These are phyloP conservation scores for Tetracentron sinense DNA, from an alignment of 164 flowering plant species.

Conservation along the genomic window DNA sequence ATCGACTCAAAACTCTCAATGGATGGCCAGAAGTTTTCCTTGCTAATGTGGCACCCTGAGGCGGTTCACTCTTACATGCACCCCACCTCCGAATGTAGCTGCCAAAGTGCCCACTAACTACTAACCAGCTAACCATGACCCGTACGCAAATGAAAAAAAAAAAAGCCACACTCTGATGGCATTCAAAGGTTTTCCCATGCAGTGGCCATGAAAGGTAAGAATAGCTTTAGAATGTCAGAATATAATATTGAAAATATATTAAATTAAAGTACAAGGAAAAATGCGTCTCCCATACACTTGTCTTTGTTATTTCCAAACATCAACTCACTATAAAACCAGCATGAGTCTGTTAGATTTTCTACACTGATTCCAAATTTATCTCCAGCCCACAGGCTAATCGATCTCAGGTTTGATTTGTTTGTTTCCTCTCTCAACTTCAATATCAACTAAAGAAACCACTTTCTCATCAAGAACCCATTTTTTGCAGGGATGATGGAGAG, in stretches of 20 bases:
- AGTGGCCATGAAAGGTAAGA: neutral
- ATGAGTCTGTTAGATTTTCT: neutral
- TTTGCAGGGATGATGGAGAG: slow-evolving; percentile 38
- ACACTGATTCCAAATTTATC: neutral
- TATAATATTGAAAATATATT: too few species aligned
- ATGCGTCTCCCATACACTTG: slow-evolving; percentile 20
- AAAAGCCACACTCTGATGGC: neutral
- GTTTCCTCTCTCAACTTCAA: neutral
- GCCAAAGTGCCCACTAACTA: too few species aligned
- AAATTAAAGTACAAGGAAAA: neutral
- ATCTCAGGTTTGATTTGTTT: neutral
- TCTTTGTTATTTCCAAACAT: slow-evolving; percentile 12
- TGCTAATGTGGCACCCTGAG: too few species aligned
- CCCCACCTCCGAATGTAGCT: too few species aligned
- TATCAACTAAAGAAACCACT: neutral
- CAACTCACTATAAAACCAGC: slow-evolving; percentile 19
- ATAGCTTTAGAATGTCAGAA: neutral
- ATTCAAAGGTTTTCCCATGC: too few species aligned
- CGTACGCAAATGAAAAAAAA: too few species aligned
- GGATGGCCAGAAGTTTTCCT: too few species aligned
- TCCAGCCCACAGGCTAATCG: neutral
- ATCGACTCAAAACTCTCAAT: too few species aligned
- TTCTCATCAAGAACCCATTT: neutral
- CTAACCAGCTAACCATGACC: too few species aligned
- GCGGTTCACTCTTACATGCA: too few species aligned